Evolutionary conservation across 176 grass and related monocot genomes (phyloP).

Genomic region (Oryza meyeriana): DNA sequence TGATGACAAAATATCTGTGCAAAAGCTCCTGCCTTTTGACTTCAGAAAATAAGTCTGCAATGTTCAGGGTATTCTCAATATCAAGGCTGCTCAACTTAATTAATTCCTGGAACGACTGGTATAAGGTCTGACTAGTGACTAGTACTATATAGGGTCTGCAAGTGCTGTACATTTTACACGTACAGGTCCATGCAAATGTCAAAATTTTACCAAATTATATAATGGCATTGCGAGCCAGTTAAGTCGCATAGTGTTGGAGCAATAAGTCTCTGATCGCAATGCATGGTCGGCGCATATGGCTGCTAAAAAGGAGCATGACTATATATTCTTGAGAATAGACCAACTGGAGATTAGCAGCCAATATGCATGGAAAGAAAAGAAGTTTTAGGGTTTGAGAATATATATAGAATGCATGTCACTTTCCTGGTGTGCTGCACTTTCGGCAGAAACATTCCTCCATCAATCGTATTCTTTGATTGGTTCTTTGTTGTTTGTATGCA

Average conservation of each 20-base stretch:
- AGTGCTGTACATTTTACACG: not conserved
- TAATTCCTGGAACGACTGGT: not conserved
- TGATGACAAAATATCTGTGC: not conserved
- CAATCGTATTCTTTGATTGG: not conserved
- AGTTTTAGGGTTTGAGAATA: not conserved
- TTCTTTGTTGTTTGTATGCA: not conserved
- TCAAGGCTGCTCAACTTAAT: not conserved
- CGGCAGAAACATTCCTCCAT: conserved; percentile 13
- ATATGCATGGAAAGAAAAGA: not conserved
- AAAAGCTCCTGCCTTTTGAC: not conserved
- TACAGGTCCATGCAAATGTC: not conserved
- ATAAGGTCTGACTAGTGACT: not conserved
- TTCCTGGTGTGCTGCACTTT: conserved; percentile 31
- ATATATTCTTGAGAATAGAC: conserved; percentile 4
- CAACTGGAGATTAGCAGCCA: conserved; percentile 14
- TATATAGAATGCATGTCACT: not conserved
- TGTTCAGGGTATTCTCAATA: no score
- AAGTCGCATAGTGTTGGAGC: not conserved
- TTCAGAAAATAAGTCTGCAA: not conserved
- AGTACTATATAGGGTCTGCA: not conserved
- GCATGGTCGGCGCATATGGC: conserved; percentile 6
- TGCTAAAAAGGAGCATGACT: not conserved
- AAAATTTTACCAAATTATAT: not conserved
- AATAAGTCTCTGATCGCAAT: not conserved
- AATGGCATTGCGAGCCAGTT: not conserved